Evolutionary conservation across 495 filamentous ascomycete species (phyloP).

Genomic region (Rostrohypoxylon terebratum): DNA sequence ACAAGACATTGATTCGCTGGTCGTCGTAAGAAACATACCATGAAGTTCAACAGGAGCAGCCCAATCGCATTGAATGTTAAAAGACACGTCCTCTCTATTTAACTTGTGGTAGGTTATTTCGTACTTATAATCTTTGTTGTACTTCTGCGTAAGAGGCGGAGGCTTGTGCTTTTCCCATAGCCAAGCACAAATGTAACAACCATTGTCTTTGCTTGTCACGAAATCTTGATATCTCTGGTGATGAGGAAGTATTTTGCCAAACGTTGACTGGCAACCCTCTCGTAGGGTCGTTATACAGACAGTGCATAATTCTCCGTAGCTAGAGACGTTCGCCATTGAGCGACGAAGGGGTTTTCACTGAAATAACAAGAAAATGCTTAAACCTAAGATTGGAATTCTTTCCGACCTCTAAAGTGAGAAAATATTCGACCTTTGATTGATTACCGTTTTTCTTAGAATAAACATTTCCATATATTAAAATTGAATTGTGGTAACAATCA

Average conservation of each 20-base stretch:
- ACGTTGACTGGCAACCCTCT: neutral
- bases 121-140: neutral
- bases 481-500: too few species aligned
- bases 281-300: neutral
- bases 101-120: neutral
- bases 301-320: neutral
- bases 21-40: neutral
- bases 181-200: neutral
- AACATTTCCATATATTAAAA: too few species aligned
- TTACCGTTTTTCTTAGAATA: too few species aligned
- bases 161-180: neutral
- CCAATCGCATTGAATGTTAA: neutral
- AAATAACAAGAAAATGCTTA: too few species aligned
- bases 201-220: neutral
- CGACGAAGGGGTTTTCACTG: too few species aligned
- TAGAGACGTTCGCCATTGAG: neutral
- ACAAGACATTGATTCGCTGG: neutral
- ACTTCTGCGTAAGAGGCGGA: neutral
- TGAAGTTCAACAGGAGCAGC: neutral
- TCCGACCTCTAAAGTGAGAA: too few species aligned
- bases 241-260: too few species aligned
- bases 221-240: neutral
- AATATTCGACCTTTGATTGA: too few species aligned
- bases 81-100: neutral
- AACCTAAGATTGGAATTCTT: too few species aligned